Base-by-base conservation (phyloP, 805 yeast genomes). In the Cyberlindnera maclurae region DNA sequence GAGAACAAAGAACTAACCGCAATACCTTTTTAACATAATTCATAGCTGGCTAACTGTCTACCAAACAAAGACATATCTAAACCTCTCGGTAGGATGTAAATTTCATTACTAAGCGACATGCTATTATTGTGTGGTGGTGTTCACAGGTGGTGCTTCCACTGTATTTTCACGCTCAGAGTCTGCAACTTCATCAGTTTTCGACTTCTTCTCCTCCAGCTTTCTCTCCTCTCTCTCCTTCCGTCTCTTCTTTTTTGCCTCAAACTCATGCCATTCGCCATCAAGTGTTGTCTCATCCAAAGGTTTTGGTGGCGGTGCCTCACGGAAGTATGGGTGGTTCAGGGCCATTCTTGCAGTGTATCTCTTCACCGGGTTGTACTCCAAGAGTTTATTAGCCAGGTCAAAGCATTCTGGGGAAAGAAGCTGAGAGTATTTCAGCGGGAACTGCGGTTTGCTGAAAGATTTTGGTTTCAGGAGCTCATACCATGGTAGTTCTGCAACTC, bases 231-330 rank as follows among this genome's bases (percentile, higher is more conserved):
- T 36, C 35, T 54, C 57, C 34, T 44, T 54, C 37, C 54, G 49
- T 45, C 58, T 54, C 51, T 82, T 73, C 63, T 78, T 81, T 59
- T 90, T 88, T 3, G 96, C 93, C 54, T 90, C 98, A 59, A 82
- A 90, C 56, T 90, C 98, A 57, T 90, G 98, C 93, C 97, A 90
- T 59, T 94, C 97, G 3, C 93, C 94, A 39, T 68, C 65, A 22
- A 68, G 67, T 22, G 68, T 64, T 46, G 82, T 66, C 38, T 78
- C 69, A 10, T 63, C 58, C 29, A 86, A 65, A 5, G 79, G 77
- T 44, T 72, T 78, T 1, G 84, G 79, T 26, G 50, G 47, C 0
- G 96, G 96, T 6, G 74, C 79, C 34, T 77, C 82, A 3, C 58
- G 57, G 53, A 90, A 93, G 62, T 85, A 93, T 2, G 64, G 65